phyloP scores from a whole-genome alignment of 2,329 filamentous ascomycete species.

The Pseudohalonectria lignicola region DNA sequence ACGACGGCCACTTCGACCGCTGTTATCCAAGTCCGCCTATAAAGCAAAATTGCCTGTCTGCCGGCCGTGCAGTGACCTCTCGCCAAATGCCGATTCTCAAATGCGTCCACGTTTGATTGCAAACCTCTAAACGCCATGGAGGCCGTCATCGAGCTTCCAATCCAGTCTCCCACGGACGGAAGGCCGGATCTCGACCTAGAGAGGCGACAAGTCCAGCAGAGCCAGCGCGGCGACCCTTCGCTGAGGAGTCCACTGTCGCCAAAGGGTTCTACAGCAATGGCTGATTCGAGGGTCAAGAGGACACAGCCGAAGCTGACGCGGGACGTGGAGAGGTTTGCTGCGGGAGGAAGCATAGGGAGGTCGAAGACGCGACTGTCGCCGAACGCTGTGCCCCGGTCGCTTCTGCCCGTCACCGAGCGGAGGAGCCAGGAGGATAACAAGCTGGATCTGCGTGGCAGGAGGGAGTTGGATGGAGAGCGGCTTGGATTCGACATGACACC shows the following conservation, averaged over 20 bases:
- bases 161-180: slow-evolving; percentile 8
- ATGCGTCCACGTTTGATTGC: slow-evolving; percentile 3
- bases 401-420: slow-evolving; percentile 35
- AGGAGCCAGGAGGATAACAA: slow-evolving; percentile 28
- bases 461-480: slow-evolving; percentile 47
- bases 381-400: slow-evolving; percentile 19
- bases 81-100: background rate
- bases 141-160: slow-evolving; percentile 10
- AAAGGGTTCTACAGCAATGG: slow-evolving; percentile 1
- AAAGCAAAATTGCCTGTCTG: too few species aligned
- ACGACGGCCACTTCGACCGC: too few species aligned
- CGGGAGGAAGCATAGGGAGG: slow-evolving; percentile 9
- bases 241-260: slow-evolving; percentile 4
- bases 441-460: slow-evolving; percentile 27
- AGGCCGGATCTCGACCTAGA: slow-evolving; percentile 4
- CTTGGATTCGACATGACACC: slow-evolving; percentile 45
- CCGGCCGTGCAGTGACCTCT: too few species aligned
- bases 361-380: slow-evolving; percentile 15
- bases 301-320: slow-evolving; percentile 4
- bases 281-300: slow-evolving; percentile 6
- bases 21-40: too few species aligned
- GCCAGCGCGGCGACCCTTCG: slow-evolving; percentile 4
- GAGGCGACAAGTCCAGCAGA: slow-evolving; percentile 2
- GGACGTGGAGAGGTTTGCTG: slow-evolving; percentile 5
- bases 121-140: slow-evolving; percentile 10